Evolutionary conservation across 169 alveolate genomes (phyloP).

Genomic region (Plasmodium knowlesi): DNA sequence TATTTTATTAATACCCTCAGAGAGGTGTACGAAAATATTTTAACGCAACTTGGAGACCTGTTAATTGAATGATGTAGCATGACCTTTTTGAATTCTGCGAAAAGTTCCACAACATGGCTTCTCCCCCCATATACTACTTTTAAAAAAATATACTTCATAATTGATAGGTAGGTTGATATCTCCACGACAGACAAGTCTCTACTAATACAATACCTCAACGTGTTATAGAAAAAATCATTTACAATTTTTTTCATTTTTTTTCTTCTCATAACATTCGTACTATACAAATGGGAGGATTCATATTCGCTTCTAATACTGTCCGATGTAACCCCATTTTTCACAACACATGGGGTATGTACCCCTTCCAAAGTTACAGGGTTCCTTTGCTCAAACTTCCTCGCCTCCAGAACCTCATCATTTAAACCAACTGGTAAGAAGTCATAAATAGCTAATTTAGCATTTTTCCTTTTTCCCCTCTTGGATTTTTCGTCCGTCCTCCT

Average conservation of each 20-base stretch:
- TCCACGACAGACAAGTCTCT: constrained; percentile 35
- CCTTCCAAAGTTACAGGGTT: neutral
- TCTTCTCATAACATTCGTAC: neutral
- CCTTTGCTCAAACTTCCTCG: neutral
- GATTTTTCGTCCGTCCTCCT: neutral
- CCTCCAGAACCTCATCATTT: neutral
- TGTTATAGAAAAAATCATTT: constrained; percentile 30
- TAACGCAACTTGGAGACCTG: constrained; percentile 38
- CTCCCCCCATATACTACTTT: constrained; percentile 7
- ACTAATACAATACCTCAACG: constrained; percentile 15
- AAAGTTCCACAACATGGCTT: constrained; percentile 23
- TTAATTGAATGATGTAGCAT: constrained; percentile 40
- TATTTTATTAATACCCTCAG: constrained; percentile 21
- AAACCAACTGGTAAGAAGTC: constrained; percentile 41
- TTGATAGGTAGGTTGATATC: constrained; percentile 51
- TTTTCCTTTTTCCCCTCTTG: neutral
- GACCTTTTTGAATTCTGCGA: constrained; percentile 40
- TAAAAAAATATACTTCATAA: constrained; percentile 31
- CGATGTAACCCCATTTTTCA: neutral
- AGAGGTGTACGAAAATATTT: constrained; percentile 51
- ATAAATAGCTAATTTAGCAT: neutral
- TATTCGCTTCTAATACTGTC: neutral
- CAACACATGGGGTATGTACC: neutral
- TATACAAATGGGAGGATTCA: neutral
- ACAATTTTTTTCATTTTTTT: constrained; percentile 45